Evolutionary conservation across 768 basidiomycete species (phyloP), one percentile per base, ranked within the genome.

Genomic region (Mycena venus): DNA sequence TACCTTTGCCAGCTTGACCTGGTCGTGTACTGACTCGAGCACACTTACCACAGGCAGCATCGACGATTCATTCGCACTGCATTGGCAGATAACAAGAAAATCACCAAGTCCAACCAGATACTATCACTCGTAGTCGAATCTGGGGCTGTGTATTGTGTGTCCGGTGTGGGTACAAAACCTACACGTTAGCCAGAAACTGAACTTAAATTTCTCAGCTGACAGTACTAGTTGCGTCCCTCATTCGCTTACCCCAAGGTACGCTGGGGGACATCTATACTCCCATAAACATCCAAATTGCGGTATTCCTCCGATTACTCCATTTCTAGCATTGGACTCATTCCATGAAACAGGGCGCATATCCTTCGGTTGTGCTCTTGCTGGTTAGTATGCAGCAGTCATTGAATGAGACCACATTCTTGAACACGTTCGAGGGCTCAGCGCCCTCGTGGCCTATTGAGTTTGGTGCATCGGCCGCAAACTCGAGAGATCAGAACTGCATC

Each of bases 251-350:
- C 2, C 7, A 19, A 4, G 78, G 73, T 1, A 76, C 78, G 9
- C 49, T 78, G 12, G 78, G 78, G 7, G 75, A 77, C 47, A 27
- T 78, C 14, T 78, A 70, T 38, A 66, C 61, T 8, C 75, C 77
- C 9, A 58, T 76, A 9, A 62, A 72, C 40, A 44, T 76, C 19
- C 75, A 78, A 36, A 60, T 78, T n/a, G 77, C 77, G 15, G 77
- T 75, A 49, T 71, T 12, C 31, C 34, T 34, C 31, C 12, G 2
- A n/a, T 40, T 29, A 2, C 40, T n/a, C n/a, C n/a, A n/a, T n/a
- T n/a, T n/a, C n/a, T n/a, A n/a, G n/a, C n/a, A n/a, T n/a, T n/a
- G n/a, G n/a, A n/a, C n/a, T n/a, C n/a, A n/a, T n/a, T n/a, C n/a
- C n/a, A n/a, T n/a, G n/a, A n/a, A n/a, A n/a, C 44, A 70, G 68